Base-by-base conservation (phyloP, 2,329 filamentous ascomycete genomes). In the Cercospora zeina region DNA sequence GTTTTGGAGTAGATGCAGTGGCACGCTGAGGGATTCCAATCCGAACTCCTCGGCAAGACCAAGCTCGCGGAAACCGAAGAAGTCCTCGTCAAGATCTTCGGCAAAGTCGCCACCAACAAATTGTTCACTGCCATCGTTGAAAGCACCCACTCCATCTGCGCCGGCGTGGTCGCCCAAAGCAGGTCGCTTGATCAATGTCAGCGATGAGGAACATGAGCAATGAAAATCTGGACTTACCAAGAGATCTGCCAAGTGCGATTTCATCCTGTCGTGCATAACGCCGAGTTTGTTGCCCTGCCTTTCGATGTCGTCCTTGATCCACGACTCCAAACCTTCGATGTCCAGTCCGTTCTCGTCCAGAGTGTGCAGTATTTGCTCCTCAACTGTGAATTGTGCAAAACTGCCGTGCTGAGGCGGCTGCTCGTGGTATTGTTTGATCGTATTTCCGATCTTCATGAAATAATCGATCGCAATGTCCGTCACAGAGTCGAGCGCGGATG, bases 71-170 rank as follows among this genome's bases (percentile, higher is more conserved):
- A 99, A 97, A 30, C 95, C 95, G 72, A 99, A 99, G 84, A 97
- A 99, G 78, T 99, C 95, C 80, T 99, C 95, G 64, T 93, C 93
- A 11, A 99, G 89, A 70, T 99, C 95, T 74, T 97, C 95, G 0
- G 95, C 95, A 75, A 99, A 99, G 76, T 99, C 95, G 65, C 95
- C 95, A 50, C 90, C 91, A 53, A 97, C 88, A 70, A 97, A 99
- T 74, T 97, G 95, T 67, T 99, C 95, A 76, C 92, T 96, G 67
- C 93, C 93, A 71, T 99, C 95, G 65, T 96, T 91, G 82, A 99
- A 99, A 6, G 92, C 90, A 61, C 89, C 90, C 4, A 89, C 92
- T 36, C 93, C 95, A 73, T 97, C 95, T 33, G 86, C 85, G 36
- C 89, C 89, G 49, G 85, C 87, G 70, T 96, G 78, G 57, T 75